These are phyloP conservation scores for Aspergillus niger DNA, from an alignment of 2,329 filamentous ascomycete genomes.

Conservation along the genomic window DNA sequence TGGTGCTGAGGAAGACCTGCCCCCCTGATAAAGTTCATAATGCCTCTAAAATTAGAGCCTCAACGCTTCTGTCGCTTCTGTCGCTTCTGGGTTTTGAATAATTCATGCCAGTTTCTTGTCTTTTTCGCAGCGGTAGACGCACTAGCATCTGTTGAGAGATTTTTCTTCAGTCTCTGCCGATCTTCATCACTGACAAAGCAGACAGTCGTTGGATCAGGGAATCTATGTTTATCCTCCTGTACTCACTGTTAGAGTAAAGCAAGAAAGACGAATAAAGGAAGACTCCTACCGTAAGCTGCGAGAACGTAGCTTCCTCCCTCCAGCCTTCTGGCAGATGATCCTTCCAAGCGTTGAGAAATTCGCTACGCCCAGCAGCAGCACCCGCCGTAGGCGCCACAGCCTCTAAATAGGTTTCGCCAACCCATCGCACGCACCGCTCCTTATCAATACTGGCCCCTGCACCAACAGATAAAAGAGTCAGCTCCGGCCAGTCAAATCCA, in stretches of 20 bases:
- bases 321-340: conserved; percentile 48
- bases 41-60: conserved; percentile 19
- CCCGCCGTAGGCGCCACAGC: conserved; percentile 35
- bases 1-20: conserved; percentile 46
- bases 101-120: conserved; percentile 47
- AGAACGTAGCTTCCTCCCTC: conserved; percentile 38
- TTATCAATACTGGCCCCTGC: conserved; percentile 46
- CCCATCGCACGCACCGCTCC: conserved; percentile 35
- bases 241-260: conserved; percentile 10
- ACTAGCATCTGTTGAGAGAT: conserved; percentile 24
- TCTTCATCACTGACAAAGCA: conserved; percentile 37
- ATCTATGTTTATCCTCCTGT: conserved; percentile 37
- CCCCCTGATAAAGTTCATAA: background rate
- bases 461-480: conserved; percentile 12
- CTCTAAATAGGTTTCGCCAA: conserved; percentile 45
- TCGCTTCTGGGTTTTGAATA: conserved; percentile 42
- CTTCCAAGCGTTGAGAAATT: conserved; percentile 45
- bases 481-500: background rate
- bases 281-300: conserved; percentile 35
- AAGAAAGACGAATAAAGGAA: background rate
- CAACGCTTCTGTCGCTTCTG: conserved; percentile 30
- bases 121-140: conserved; percentile 34
- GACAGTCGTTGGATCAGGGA: conserved; percentile 39
- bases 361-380: conserved; percentile 33
- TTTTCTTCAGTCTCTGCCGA: conserved; percentile 31